Evolutionary conservation across 2,329 filamentous ascomycete species (phyloP), one percentile per base, ranked within the genome.

Genomic region (Aspergillus calidoustus): DNA sequence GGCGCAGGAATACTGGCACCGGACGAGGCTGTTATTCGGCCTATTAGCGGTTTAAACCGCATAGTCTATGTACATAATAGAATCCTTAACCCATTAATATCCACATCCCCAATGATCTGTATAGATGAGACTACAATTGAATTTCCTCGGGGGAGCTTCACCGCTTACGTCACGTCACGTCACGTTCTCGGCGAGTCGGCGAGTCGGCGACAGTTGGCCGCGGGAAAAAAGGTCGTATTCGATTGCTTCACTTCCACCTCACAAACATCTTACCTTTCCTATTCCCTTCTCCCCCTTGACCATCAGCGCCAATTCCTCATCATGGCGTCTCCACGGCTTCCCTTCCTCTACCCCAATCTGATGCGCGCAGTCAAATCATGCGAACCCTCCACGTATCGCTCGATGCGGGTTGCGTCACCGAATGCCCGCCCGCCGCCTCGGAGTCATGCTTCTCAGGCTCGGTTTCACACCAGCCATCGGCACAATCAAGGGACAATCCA

Each of bases 21-120:
- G 90, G 70, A 95, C 91, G 11, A 89, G 86, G 74, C 77, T 97
- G 65, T 76, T 97, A 28, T 97, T 97, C 78, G 92, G 91, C 2
- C 79, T 96, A 60, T 78, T 97, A 66, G 83, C 82, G 5, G 59
- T 59, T 58, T 69, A 64, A n/a, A 4, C 44, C 9, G 61, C 54
- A 30, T 56, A 55, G 52, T 64, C 31, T 31, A 54, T 50, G 48
- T 41, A 53, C 28, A 49, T 57, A 41, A 52, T 52, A 52, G 30
- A 44, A 49, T 60, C 17, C 28, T 44, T 38, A 28, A 50, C 19
- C 28, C 43, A 55, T 25, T 17, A 38, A 49, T 50, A 41, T 28
- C 11, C 8, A 6, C 28, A 57, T 19, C 8, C 38, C 38, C 22
- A 9, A 34, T 47, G 44, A 15, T 6, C 23, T 54, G 54, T 61